Conservation (phyloP, 805 yeast genomes). For the Sugiyamaella lignohabitans region DNA sequence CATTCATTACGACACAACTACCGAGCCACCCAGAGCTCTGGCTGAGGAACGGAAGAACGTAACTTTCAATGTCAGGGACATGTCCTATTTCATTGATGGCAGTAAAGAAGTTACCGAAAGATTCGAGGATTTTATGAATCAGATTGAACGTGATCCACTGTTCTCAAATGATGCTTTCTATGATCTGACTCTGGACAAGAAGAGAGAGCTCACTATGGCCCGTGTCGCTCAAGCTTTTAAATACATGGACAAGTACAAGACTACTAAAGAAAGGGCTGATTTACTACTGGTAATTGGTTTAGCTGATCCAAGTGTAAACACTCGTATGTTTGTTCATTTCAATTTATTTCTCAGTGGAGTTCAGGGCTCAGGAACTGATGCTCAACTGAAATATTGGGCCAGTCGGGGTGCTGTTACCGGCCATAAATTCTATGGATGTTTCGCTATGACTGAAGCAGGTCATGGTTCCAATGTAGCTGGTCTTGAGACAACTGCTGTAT, state of each 20-base stretch:
- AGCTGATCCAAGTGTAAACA: slow-evolving; percentile 67
- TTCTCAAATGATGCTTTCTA: slow-evolving; percentile 39
- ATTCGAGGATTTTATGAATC: slow-evolving; percentile 35
- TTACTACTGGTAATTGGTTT: slow-evolving; percentile 27
- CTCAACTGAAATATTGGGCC: slow-evolving; percentile 74
- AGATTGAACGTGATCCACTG: slow-evolving; percentile 51
- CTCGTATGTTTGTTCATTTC: slow-evolving; percentile 80
- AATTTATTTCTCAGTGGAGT: slow-evolving; percentile 76
- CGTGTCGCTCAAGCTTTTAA: slow-evolving; percentile 25
- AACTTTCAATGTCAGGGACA: slow-evolving; percentile 32
- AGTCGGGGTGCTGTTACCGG: slow-evolving; percentile 41
- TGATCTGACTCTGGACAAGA: slow-evolving; percentile 38
- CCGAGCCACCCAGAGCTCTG: slow-evolving; percentile 20
- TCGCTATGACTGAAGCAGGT: slow-evolving; percentile 87
- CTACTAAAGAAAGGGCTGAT: slow-evolving; percentile 21
- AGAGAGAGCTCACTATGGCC: slow-evolving; percentile 34
- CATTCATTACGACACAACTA: slow-evolving; percentile 15
- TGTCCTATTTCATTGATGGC: slow-evolving; percentile 41
- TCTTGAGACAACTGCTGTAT: slow-evolving; percentile 85
- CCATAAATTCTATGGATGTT: slow-evolving; percentile 60
- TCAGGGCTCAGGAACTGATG: slow-evolving; percentile 80
- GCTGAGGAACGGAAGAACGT: slow-evolving; percentile 35
- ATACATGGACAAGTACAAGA: slow-evolving; percentile 4
- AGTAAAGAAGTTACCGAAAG: slow-evolving; percentile 35
- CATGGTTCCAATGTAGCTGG: slow-evolving; percentile 94